phyloP scores from a whole-genome alignment of 371 early-diverging fungal genomes.

The Catenaria anguillulae region DNA sequence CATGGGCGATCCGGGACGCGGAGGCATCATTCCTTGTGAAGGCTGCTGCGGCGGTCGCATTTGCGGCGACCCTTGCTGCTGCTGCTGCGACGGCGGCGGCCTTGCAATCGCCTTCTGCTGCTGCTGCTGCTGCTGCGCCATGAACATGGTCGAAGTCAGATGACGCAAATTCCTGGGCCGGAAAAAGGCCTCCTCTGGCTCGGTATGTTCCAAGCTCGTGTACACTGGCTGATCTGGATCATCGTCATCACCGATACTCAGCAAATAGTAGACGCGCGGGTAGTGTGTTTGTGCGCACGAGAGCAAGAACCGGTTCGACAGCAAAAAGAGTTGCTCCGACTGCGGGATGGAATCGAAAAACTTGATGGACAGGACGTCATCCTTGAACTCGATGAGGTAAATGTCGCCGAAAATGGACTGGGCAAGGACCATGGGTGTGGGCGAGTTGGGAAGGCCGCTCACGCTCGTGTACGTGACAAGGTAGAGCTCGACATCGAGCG shows the following conservation, averaged over 20 bases:
- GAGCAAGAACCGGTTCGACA: background rate
- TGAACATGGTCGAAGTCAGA: background rate
- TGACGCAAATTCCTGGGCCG: background rate
- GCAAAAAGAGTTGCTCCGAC: background rate
- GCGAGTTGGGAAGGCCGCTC: background rate
- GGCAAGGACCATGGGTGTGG: background rate
- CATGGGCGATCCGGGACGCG: too few relatives aligned
- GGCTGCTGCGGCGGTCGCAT: too few relatives aligned
- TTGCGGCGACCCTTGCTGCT: too few relatives aligned
- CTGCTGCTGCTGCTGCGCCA: background rate
- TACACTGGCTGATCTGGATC: background rate
- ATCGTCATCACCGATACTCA: background rate
- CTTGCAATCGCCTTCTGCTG: too few relatives aligned
- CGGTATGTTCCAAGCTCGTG: background rate
- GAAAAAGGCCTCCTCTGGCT: background rate
- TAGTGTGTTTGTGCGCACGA: background rate
- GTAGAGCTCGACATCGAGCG: background rate
- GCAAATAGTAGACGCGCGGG: background rate
- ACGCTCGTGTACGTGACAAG: background rate
- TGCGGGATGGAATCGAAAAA: background rate
- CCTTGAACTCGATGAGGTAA: background rate
- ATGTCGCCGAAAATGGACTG: background rate
- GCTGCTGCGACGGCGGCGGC: too few relatives aligned
- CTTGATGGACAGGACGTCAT: background rate
- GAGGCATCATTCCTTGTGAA: too few relatives aligned